Evolutionary conservation across 2,329 filamentous ascomycete species (phyloP).

Genomic region (Xylariaceae sp.): DNA sequence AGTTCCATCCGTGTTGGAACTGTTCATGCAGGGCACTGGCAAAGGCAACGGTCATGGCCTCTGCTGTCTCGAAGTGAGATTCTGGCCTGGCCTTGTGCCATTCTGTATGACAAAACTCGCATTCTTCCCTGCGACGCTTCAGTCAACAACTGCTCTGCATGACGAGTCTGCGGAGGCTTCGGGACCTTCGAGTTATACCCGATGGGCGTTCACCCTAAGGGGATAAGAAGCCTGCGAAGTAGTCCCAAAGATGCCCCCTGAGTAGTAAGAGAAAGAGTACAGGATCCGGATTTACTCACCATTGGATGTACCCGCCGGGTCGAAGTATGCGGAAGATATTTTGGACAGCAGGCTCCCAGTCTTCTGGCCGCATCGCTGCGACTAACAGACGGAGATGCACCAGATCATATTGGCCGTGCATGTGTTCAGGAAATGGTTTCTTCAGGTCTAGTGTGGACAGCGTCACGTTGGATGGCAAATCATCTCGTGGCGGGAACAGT

Average conservation of each 20-base stretch:
- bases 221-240: no score
- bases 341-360: constrained; percentile 9
- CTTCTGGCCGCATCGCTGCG: constrained; percentile 11
- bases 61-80: constrained; percentile 1
- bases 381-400: constrained; percentile 14
- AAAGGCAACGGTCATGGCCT: constrained; percentile 2
- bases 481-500: constrained; percentile 6
- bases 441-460: constrained; percentile 8
- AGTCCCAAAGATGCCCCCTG: no score
- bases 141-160: no score
- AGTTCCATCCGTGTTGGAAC: constrained; percentile 13
- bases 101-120: constrained; percentile 10
- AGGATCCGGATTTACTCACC: not conserved
- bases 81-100: not conserved
- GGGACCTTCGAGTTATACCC: no score
- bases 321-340: constrained; percentile 8
- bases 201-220: no score
- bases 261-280: no score
- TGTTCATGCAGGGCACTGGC: constrained; percentile 1
- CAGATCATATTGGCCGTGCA: constrained; percentile 14
- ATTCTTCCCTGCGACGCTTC: constrained; percentile 3
- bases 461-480: constrained; percentile 2
- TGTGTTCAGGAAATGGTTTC: constrained; percentile 9
- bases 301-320: constrained; percentile 18
- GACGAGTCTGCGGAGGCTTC: no score